Conservation (phyloP, 495 filamentous ascomycete species). For the Penicillium antarcticum region DNA sequence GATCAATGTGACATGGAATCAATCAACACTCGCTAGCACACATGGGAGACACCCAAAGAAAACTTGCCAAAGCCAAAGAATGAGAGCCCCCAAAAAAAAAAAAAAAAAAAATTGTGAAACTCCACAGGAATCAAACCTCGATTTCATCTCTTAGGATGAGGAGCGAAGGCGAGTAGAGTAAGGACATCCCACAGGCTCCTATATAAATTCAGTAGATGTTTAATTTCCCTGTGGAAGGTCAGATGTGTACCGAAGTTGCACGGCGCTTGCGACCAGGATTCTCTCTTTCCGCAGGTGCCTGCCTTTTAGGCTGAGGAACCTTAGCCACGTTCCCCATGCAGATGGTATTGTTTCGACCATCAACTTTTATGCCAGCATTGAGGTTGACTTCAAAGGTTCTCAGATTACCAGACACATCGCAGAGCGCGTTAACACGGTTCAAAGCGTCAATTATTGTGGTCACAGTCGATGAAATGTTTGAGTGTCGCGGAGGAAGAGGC, state of each 20-base stretch:
- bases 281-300: neutral
- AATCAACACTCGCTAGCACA: no score
- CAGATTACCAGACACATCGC: slow-evolving; percentile 1
- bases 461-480: neutral
- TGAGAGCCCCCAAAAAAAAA: neutral
- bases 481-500: no score
- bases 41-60: no score
- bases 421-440: slow-evolving; percentile 5
- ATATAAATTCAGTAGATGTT: neutral
- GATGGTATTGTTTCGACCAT: neutral
- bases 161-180: neutral
- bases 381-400: neutral
- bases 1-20: no score
- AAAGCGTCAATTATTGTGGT: slow-evolving; percentile 8
- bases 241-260: neutral
- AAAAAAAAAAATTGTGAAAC: neutral
- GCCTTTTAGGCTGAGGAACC: neutral
- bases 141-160: neutral
- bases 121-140: no score
- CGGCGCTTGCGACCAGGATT: neutral
- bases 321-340: neutral
- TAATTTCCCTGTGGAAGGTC: neutral
- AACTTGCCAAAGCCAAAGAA: no score
- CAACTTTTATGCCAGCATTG: neutral
- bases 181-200: neutral